Percentiles rank a stretch among this genome's conserved stretches.
These are phyloP conservation scores for Beauveria medogensis DNA, from an alignment of 2,329 filamentous ascomycete genomes.

Conservation along the genomic window DNA sequence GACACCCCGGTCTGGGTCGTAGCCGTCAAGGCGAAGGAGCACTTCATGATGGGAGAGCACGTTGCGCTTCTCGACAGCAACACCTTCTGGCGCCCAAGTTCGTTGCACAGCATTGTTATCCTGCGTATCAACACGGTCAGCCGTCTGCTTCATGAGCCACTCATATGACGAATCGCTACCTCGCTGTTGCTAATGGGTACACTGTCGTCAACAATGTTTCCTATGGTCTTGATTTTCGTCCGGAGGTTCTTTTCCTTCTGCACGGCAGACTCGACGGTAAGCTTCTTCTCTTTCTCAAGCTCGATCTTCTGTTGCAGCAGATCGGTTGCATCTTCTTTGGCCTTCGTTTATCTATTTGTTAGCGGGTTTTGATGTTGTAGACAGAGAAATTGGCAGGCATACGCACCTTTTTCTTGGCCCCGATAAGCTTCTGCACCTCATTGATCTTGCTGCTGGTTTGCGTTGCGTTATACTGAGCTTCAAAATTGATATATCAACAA, in stretches of 20 bases:
- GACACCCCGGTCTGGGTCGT: conserved; percentile 84
- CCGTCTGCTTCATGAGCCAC: neutral
- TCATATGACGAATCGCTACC: conserved; percentile 29
- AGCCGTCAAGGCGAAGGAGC: conserved; percentile 77
- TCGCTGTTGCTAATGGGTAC: conserved; percentile 80
- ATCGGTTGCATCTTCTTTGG: conserved; percentile 79
- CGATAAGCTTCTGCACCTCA: conserved; percentile 81
- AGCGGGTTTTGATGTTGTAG: neutral
- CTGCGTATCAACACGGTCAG: conserved; percentile 21
- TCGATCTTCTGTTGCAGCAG: conserved; percentile 70
- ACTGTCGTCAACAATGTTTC: conserved; percentile 65
- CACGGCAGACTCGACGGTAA: conserved; percentile 62
- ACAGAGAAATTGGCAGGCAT: neutral
- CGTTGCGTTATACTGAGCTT: conserved; percentile 63
- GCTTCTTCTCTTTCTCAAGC: conserved; percentile 76
- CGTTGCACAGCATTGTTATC: conserved; percentile 74
- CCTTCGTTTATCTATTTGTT: conserved; percentile 31
- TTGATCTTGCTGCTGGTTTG: conserved; percentile 84
- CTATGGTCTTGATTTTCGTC: conserved; percentile 74
- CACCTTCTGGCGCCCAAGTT: conserved; percentile 73
- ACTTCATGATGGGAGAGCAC: conserved; percentile 92
- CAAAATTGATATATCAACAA: neutral
- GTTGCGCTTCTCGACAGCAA: conserved; percentile 65
- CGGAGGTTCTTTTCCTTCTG: conserved; percentile 69
- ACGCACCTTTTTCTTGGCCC: conserved; percentile 75